Evolutionary conservation across 2,329 filamentous ascomycete species (phyloP).

Genomic region (Eurotiales sp.): DNA sequence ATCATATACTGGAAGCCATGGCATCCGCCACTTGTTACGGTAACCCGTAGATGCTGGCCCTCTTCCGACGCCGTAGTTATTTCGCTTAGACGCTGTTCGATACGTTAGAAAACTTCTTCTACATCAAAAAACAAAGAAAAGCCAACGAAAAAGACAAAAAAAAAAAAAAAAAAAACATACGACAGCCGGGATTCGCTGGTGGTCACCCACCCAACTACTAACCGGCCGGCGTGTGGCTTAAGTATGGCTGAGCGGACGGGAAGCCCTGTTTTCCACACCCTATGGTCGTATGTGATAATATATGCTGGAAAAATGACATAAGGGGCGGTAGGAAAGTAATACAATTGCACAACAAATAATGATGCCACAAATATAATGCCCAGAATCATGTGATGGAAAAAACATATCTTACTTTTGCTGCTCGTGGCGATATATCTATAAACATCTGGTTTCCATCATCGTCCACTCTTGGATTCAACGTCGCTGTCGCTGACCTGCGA

Average conservation of each 20-base stretch:
- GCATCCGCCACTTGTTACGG: constrained; percentile 89
- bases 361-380: neutral
- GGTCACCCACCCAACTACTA: constrained; percentile 48
- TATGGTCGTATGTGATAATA: constrained; percentile 40
- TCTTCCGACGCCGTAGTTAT: constrained; percentile 57
- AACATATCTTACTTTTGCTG: constrained; percentile 61
- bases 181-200: constrained; percentile 45
- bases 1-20: constrained; percentile 98
- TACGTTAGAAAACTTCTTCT: no score
- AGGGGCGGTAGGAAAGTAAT: neutral
- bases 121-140: constrained; percentile 3
- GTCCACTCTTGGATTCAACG: constrained; percentile 68
- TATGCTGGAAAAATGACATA: constrained; percentile 5
- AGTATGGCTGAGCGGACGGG: constrained; percentile 46
- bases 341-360: neutral
- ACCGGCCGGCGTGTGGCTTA: constrained; percentile 44
- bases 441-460: constrained; percentile 81
- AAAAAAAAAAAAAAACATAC: constrained; percentile 42
- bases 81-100: constrained; percentile 61
- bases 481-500: constrained; percentile 38
- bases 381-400: no score
- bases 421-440: constrained; percentile 78
- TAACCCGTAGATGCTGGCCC: constrained; percentile 87
- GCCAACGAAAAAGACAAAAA: constrained; percentile 14
- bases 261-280: constrained; percentile 46